These are phyloP conservation scores for Striga asiatica DNA, from an alignment of 257 asterid species.

Conservation along the genomic window DNA sequence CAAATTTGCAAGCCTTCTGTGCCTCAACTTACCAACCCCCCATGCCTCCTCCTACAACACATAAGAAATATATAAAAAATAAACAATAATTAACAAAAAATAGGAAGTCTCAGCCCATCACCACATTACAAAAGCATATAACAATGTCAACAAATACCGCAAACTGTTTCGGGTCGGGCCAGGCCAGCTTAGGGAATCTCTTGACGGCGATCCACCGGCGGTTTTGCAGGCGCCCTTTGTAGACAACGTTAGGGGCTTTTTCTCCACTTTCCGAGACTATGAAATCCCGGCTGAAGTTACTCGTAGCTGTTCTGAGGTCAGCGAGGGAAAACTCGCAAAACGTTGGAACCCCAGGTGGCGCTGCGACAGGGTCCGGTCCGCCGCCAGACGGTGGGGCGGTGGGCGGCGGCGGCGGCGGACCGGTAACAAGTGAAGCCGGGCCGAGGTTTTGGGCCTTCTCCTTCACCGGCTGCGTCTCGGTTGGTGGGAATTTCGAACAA, in stretches of 20 bases:
- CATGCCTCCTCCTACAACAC: slow-evolving; percentile 45
- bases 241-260: slow-evolving; percentile 60
- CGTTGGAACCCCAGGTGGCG: slow-evolving; percentile 27
- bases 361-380: slow-evolving; percentile 16
- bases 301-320: slow-evolving; percentile 56
- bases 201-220: slow-evolving; percentile 62
- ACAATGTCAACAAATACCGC: slow-evolving; percentile 29
- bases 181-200: slow-evolving; percentile 49
- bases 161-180: slow-evolving; percentile 74
- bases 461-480: slow-evolving; percentile 38
- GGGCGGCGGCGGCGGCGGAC: slow-evolving; percentile 15
- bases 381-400: slow-evolving; percentile 10
- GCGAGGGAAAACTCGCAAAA: slow-evolving; percentile 38
- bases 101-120: slow-evolving; percentile 8
- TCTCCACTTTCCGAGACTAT: slow-evolving; percentile 67
- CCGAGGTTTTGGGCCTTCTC: slow-evolving; percentile 20
- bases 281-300: slow-evolving; percentile 49
- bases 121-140: background rate
- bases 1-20: slow-evolving; percentile 45
- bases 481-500: slow-evolving; percentile 24
- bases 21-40: slow-evolving; percentile 58
- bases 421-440: slow-evolving; percentile 5
- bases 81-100: background rate
- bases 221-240: slow-evolving; percentile 51
- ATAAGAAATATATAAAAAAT: background rate